Evolutionary conservation across 306 rosid genomes (phyloP), one percentile per base, ranked within the genome.

Genomic region (Inga leiocalycina): DNA sequence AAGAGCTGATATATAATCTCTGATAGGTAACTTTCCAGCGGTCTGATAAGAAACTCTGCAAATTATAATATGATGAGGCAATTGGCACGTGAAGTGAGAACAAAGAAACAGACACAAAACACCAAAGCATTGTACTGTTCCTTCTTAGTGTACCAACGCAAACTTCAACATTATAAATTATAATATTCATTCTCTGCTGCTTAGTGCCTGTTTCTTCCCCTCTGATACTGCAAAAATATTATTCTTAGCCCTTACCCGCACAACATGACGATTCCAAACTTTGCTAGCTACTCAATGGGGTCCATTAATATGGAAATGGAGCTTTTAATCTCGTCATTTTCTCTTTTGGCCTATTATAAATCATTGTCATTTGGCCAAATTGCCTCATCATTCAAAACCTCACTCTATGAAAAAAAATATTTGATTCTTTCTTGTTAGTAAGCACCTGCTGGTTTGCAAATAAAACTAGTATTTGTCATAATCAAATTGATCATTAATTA

Each of bases 361-460:
- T 73, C 54, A 75, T 69, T 75, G 71, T 71, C 35, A 54, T 84
- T 22, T 75, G 61, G 65, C 48, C 78, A 56, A 52, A 12, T 79
- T 78, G 76, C 79, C 86, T n/a, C 67, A 87, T 64, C 71, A 84
- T 82, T 84, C 43, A 82, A 82, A 77, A 80, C 88, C 80, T 4
- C 71, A 32, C 43, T 65, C 14, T 79, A 57, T 7, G 67, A 57
- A 69, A 68, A 69, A 69, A 56, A 65, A 78, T 70, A 48, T 82
- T 79, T 78, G 77, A 64, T 34, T 81, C 66, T 75, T 70, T 70
- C 76, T 32, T 71, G 56, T 39, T 39, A 35, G 54, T 52, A 79
- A 19, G 24, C 71, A 3, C 4, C 6, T 30, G 64, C 64, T n/a
- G 27, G 27, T 57, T 57, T 57, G 6, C 13, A 57, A 57, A n/a